phyloP scores from a whole-genome alignment of 768 basidiomycete genomes.

The Artomyces pyxidatus region DNA sequence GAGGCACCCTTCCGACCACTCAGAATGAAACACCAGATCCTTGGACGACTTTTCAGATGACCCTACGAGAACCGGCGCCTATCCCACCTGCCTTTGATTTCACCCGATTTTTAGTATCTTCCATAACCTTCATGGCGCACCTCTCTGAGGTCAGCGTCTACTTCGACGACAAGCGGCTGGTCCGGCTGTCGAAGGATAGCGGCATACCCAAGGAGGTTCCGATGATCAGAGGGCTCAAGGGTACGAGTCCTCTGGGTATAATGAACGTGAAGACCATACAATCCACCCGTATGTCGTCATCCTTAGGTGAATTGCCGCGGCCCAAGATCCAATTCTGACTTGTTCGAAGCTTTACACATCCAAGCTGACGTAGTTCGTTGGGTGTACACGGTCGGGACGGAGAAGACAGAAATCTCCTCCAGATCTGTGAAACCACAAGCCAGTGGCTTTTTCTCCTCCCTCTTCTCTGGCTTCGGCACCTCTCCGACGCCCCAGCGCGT shows the following conservation, averaged over 20 bases:
- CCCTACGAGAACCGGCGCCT: conserved; percentile 68
- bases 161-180: conserved; percentile 71
- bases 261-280: conserved; percentile 67
- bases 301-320: neutral
- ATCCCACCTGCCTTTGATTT: conserved; percentile 84
- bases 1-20: conserved; percentile 50
- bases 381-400: conserved; percentile 61
- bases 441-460: conserved; percentile 30
- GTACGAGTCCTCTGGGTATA: conserved; percentile 44
- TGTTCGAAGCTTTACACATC: conserved; percentile 56
- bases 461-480: conserved; percentile 29
- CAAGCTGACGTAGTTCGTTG: conserved; percentile 75
- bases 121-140: conserved; percentile 86
- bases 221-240: conserved; percentile 49
- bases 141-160: conserved; percentile 72
- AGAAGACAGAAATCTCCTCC: conserved; percentile 20
- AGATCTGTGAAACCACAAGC: conserved; percentile 23
- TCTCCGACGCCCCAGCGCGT: conserved; percentile 23
- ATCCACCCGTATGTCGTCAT: conserved; percentile 42
- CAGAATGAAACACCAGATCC: conserved; percentile 26
- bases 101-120: conserved; percentile 81
- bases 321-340: neutral
- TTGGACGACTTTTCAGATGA: conserved; percentile 92
- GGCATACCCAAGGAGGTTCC: conserved; percentile 43
- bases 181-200: conserved; percentile 53